Evolutionary conservation across 2,329 filamentous ascomycete species (phyloP), one percentile per base, ranked within the genome.

Genomic region (Tothia fuscella): DNA sequence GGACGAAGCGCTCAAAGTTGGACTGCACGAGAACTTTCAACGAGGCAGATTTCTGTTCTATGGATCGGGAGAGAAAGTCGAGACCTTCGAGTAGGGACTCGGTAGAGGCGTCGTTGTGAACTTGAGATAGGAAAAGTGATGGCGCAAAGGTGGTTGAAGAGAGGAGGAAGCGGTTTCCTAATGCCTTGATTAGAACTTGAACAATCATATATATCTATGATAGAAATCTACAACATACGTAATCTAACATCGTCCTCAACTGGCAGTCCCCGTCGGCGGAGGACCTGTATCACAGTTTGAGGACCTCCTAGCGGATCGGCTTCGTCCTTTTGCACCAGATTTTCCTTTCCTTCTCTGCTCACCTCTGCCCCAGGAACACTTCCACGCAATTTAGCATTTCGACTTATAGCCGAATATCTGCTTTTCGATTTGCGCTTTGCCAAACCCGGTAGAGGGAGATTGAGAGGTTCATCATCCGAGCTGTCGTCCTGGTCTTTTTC

Each of bases 1-100:
- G 82, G 43, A 98, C 91, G 65, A 98, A 98, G 50, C 89, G 82
- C 62, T 98, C 93, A 57, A 98, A 98, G 59, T 98, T 98, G 49
- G 85, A 89, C 61, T 98, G 91, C 19, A 98, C 91, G 14, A 98
- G 72, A 9, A 93, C 83, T 58, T 98, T 98, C 47, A 98, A 73
- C 3, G 88, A 95, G 0, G 89, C 91, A 0, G 89, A 95, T 61
- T 98, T 98, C 63, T 96, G 85, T 54, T 96, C 91, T 54, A 98
- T 98, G 1, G 89, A 95, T 47, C 76, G 76, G 14, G 87, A 91
- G 16, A 98, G 74, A 45, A 82, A 79, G 50, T 94, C 82, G 16
- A 98, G 74, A 3, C 91, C 93, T 37, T 76, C 70, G 10, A 94
- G 69, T 1, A 98, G 69, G 34, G 79, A 76, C 51, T 86, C 75